phyloP scores from a whole-genome alignment of 2,329 filamentous ascomycete genomes.

The Nemania diffusa region DNA sequence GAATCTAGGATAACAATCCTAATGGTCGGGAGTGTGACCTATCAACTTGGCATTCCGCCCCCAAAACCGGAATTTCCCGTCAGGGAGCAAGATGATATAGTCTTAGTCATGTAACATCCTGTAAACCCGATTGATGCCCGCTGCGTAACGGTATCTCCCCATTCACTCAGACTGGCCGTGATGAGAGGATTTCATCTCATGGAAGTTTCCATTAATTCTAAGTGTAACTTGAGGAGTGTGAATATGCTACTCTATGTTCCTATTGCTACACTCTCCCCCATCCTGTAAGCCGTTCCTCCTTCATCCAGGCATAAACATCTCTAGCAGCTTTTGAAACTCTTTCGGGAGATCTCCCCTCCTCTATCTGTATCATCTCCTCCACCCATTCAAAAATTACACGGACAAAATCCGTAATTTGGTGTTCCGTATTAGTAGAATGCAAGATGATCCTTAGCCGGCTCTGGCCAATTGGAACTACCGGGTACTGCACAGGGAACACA shows the following conservation, averaged over 20 bases:
- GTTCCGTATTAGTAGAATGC: constrained; percentile 54
- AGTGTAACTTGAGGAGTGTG: too few species aligned
- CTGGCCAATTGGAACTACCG: constrained; percentile 50
- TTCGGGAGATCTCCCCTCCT: constrained; percentile 33
- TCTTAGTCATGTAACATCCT: too few species aligned
- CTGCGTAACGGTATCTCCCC: too few species aligned
- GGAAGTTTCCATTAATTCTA: too few species aligned
- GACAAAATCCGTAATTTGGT: constrained; percentile 49
- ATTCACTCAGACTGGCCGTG: too few species aligned
- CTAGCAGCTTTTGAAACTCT: neutral
- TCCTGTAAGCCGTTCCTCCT: neutral
- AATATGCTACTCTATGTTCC: neutral
- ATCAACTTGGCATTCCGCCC: too few species aligned
- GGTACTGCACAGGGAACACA: constrained; percentile 50
- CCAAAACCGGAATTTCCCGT: too few species aligned
- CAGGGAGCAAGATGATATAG: too few species aligned
- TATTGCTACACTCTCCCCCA: neutral
- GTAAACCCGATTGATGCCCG: too few species aligned
- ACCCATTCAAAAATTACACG: constrained; percentile 47
- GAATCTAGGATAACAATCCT: too few species aligned
- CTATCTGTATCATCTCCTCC: constrained; percentile 37
- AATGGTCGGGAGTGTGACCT: too few species aligned
- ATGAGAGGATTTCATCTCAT: too few species aligned
- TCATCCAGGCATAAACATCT: neutral
- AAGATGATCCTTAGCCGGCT: constrained; percentile 53